phyloP scores from a whole-genome alignment of 768 basidiomycete genomes.

The Rhodosporidiobolus sp. region DNA sequence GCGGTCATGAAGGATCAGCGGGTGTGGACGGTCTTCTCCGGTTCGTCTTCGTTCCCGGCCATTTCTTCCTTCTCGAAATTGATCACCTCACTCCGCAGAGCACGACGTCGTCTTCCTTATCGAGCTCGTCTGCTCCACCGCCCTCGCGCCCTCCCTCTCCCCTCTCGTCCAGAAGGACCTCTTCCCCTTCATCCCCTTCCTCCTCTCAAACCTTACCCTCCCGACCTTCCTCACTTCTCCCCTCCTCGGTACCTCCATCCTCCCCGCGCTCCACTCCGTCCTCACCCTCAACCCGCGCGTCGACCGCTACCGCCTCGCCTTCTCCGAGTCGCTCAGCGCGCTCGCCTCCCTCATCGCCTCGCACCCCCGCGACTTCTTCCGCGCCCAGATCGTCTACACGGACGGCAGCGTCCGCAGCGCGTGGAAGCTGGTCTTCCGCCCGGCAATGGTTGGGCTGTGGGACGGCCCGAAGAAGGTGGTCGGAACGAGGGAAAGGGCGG shows the following conservation, averaged over 20 bases:
- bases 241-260: background rate
- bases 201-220: constrained; percentile 11
- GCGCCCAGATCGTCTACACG: no score
- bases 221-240: background rate
- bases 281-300: constrained; percentile 16
- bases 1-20: constrained; percentile 8
- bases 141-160: constrained; percentile 4
- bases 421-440: constrained; percentile 11
- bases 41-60: constrained; percentile 1
- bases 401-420: background rate
- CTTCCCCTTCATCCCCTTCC: constrained; percentile 36
- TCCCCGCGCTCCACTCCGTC: background rate
- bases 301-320: constrained; percentile 25
- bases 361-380: constrained; percentile 3
- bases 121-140: constrained; percentile 5
- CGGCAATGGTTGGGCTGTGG: constrained; percentile 25
- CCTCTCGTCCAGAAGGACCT: constrained; percentile 21
- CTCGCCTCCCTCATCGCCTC: constrained; percentile 6
- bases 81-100: background rate
- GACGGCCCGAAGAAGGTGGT: constrained; percentile 29
- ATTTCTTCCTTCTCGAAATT: no score
- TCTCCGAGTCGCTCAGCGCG: constrained; percentile 24
- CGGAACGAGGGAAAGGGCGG: constrained; percentile 2
- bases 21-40: constrained; percentile 5
- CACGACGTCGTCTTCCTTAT: constrained; percentile 3